Evolutionary conservation across 495 filamentous ascomycete species (phyloP).

Genomic region (Letharia columbiana): DNA sequence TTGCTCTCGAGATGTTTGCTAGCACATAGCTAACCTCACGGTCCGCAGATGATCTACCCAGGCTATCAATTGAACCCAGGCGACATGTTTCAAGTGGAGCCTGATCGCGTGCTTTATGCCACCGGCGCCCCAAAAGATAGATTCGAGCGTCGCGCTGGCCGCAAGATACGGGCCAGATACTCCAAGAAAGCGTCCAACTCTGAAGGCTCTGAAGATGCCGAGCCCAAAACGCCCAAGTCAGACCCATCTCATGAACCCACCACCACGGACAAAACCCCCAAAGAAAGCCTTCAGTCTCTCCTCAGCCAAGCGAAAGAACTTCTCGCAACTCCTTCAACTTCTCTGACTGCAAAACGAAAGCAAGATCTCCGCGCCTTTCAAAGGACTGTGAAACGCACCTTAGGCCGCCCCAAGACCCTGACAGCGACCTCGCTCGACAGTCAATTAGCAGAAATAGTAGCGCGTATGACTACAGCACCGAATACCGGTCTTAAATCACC

Average conservation of each 20-base stretch:
- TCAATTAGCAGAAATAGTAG: constrained; percentile 39
- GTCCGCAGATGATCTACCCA: constrained; percentile 74
- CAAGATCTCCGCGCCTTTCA: constrained; percentile 53
- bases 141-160: constrained; percentile 37
- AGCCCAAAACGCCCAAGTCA: constrained; percentile 11
- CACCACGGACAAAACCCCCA: constrained; percentile 16
- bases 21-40: neutral
- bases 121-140: constrained; percentile 65
- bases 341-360: constrained; percentile 51
- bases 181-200: constrained; percentile 22
- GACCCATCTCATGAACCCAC: constrained; percentile 15
- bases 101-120: constrained; percentile 75
- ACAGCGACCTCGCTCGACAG: constrained; percentile 43
- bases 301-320: constrained; percentile 46
- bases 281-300: constrained; percentile 43
- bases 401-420: constrained; percentile 40
- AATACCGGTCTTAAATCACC: neutral
- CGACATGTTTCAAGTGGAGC: constrained; percentile 93
- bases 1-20: neutral
- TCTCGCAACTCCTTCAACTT: constrained; percentile 38
- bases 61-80: constrained; percentile 95
- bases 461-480: constrained; percentile 14
- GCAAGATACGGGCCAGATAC: constrained; percentile 27
- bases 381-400: constrained; percentile 43
- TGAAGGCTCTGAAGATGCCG: constrained; percentile 27